phyloP scores from a whole-genome alignment of 345 rosid species.

The Gossypium arboreum region DNA sequence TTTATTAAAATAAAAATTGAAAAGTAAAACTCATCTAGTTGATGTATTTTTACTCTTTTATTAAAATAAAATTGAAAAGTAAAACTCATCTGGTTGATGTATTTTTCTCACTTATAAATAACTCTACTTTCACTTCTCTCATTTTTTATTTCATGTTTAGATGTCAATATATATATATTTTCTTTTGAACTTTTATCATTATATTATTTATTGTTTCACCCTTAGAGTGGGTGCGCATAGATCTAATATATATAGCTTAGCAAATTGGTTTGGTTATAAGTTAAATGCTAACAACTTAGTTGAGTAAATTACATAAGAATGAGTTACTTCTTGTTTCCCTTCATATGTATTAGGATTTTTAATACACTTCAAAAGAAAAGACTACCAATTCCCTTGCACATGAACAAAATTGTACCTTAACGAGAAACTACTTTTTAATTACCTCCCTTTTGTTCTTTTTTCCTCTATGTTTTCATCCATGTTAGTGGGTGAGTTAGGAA shows the following conservation, averaged over 20 bases:
- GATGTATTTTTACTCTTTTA: not conserved
- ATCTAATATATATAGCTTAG: not conserved
- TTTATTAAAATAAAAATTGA: not conserved
- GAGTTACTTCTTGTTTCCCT: not conserved
- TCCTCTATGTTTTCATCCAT: too few relatives aligned
- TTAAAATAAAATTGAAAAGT: not conserved
- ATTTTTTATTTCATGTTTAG: not conserved
- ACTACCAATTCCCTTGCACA: too few relatives aligned
- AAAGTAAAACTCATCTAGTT: not conserved
- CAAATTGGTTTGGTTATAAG: not conserved
- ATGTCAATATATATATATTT: not conserved
- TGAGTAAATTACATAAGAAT: not conserved
- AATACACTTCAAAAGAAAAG: not conserved
- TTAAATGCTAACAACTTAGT: not conserved
- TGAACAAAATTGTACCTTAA: too few relatives aligned
- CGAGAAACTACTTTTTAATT: too few relatives aligned
- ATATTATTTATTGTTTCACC: not conserved
- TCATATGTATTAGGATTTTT: not conserved
- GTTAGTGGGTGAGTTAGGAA: too few relatives aligned
- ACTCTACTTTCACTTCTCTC: not conserved
- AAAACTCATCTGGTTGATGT: not conserved
- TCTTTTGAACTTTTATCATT: not conserved
- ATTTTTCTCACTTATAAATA: not conserved
- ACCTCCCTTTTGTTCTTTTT: too few relatives aligned
- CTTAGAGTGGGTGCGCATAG: not conserved